These are phyloP conservation scores for Cyanidioschyzon merolae DNA, from an alignment of 23 red algal species.

Conservation along the genomic window DNA sequence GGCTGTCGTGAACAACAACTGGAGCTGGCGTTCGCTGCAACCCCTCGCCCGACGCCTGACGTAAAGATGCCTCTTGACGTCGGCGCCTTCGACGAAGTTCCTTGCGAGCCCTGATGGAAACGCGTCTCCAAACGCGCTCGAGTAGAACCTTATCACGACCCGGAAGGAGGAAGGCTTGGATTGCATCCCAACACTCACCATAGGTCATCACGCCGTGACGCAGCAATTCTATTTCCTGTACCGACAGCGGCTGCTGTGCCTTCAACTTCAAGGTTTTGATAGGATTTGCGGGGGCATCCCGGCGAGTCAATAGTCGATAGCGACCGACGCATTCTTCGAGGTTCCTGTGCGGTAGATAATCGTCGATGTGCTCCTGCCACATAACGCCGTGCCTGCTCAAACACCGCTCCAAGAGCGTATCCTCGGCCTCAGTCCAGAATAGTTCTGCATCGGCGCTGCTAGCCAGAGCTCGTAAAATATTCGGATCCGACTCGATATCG, in stretches of 20 bases:
- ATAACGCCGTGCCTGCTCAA: background rate
- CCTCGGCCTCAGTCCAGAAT: background rate
- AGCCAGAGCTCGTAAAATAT: background rate
- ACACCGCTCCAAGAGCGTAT: background rate
- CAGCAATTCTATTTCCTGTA: background rate
- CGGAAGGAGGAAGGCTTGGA: constrained; percentile 1
- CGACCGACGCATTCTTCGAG: background rate
- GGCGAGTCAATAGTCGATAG: background rate
- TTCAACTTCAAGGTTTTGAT: background rate
- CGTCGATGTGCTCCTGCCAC: constrained; percentile 13
- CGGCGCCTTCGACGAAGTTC: background rate
- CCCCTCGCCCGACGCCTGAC: background rate
- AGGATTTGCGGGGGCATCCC: background rate
- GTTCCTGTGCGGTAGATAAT: background rate
- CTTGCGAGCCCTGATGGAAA: background rate
- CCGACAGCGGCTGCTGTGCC: background rate
- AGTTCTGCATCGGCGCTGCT: background rate
- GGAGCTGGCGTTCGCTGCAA: background rate
- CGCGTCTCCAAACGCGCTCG: background rate
- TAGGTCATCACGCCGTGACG: constrained; percentile 11
- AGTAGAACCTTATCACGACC: constrained; percentile 12
- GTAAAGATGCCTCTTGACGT: background rate
- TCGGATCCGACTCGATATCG: background rate
- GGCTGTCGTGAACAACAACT: background rate
- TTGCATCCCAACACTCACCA: constrained; percentile 15